Evolutionary conservation across 352 stramenopile genomes (phyloP).

Genomic region (Blastocystis sp.): DNA sequence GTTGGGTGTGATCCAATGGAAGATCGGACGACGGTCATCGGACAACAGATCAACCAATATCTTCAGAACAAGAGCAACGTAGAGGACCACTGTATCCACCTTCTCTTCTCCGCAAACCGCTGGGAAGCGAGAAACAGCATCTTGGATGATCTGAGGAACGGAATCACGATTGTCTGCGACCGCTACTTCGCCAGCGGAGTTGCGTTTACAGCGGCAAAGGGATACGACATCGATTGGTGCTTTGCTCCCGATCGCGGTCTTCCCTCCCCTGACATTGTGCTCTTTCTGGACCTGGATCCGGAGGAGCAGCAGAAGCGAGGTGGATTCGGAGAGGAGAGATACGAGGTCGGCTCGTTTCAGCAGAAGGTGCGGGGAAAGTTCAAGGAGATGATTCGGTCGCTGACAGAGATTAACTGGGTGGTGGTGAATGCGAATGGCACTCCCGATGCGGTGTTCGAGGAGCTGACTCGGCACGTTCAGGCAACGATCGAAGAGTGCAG

Average conservation of each 20-base stretch:
- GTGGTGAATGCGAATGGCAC: not conserved
- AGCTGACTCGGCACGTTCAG: not conserved
- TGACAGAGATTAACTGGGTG: not conserved
- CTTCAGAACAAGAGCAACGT: slow-evolving; percentile 75
- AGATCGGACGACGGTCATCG: slow-evolving; percentile 78
- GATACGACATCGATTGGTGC: slow-evolving; percentile 88
- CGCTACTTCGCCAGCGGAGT: slow-evolving; percentile 92
- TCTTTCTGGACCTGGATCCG: slow-evolving; percentile 88
- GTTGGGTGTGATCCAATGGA: not conserved
- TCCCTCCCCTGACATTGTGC: slow-evolving; percentile 84
- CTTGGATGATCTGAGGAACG: slow-evolving; percentile 67
- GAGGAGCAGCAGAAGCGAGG: slow-evolving; percentile 76
- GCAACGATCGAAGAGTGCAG: not conserved
- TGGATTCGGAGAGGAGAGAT: slow-evolving; percentile 81
- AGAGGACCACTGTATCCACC: slow-evolving; percentile 90
- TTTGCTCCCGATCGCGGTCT: slow-evolving; percentile 87
- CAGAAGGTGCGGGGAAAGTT: slow-evolving; percentile 73
- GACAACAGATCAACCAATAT: slow-evolving; percentile 90
- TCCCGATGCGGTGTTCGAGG: not conserved
- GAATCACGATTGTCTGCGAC: slow-evolving; percentile 86
- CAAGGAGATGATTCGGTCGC: slow-evolving; percentile 55
- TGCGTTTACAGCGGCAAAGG: slow-evolving; percentile 92
- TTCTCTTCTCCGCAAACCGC: slow-evolving; percentile 96
- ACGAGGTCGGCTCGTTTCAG: slow-evolving; percentile 78
- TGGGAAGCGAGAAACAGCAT: slow-evolving; percentile 79